Conservation (phyloP, 2,329 filamentous ascomycete species). For the Sporothrix variecibatus region DNA sequence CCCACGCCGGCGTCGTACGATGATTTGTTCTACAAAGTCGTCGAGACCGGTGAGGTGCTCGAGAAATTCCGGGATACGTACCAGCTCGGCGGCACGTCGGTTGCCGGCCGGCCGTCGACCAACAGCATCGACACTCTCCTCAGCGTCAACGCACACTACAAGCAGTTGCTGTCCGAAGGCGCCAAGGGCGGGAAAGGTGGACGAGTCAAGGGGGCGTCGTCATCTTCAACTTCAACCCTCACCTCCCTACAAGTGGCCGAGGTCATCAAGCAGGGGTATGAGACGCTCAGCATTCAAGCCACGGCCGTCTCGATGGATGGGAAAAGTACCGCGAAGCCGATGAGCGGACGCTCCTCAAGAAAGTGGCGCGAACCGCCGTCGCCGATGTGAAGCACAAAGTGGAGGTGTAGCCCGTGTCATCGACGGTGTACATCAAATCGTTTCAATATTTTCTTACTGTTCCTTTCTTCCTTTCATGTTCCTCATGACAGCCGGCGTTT, state of each 20-base stretch:
- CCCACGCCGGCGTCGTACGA: constrained; percentile 87
- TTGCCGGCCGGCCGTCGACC: constrained; percentile 50
- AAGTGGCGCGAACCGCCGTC: constrained; percentile 78
- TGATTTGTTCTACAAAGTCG: constrained; percentile 97
- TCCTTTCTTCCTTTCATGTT: too few relatives aligned
- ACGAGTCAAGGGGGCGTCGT: constrained; percentile 28
- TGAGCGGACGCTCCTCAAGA: constrained; percentile 81
- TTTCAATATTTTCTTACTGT: neutral
- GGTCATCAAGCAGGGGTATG: constrained; percentile 95
- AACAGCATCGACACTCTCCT: constrained; percentile 84
- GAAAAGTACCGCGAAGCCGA: constrained; percentile 85
- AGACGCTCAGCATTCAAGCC: constrained; percentile 87
- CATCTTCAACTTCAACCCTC: constrained; percentile 58
- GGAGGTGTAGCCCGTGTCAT: constrained; percentile 16
- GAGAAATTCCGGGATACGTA: constrained; percentile 81
- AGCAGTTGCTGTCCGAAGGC: constrained; percentile 68
- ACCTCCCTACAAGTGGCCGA: constrained; percentile 82
- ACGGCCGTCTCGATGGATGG: constrained; percentile 84
- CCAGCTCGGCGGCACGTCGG: constrained; percentile 41
- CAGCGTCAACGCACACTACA: constrained; percentile 82
- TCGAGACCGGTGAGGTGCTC: constrained; percentile 84
- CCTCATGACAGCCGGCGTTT: neutral
- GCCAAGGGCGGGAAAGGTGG: constrained; percentile 45
- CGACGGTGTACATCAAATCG: too few relatives aligned
- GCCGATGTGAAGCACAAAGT: constrained; percentile 46